phyloP scores from a whole-genome alignment of 306 rosid genomes.

The Vigna hirtella region DNA sequence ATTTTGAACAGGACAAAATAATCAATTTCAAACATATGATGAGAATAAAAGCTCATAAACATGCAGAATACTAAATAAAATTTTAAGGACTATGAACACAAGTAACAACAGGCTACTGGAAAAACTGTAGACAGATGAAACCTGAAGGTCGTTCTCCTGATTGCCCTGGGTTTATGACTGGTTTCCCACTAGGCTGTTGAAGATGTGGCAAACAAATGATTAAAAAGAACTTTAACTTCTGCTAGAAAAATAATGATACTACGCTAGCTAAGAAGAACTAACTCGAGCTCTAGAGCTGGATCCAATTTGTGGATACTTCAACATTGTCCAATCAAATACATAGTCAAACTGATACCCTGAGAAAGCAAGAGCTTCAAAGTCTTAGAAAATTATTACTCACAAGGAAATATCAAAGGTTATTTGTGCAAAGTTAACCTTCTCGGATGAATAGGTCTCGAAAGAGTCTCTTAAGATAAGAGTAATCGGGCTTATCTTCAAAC shows the following conservation, averaged over 20 bases:
- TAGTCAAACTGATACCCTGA: constrained; percentile 98
- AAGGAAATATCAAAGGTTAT: constrained; percentile 19
- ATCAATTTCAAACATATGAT: constrained; percentile 1
- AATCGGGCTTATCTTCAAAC: constrained; percentile 98
- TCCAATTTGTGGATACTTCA: constrained; percentile 95
- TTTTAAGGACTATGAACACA: background rate
- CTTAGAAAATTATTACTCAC: background rate
- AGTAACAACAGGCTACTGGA: constrained; percentile 5
- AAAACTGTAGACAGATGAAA: constrained; percentile 42
- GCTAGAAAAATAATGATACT: constrained; percentile 34
- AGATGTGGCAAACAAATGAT: constrained; percentile 37
- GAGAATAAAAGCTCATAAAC: constrained; percentile 16
- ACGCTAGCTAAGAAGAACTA: constrained; percentile 50
- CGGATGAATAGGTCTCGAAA: constrained; percentile 93
- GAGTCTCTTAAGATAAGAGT: constrained; percentile 93
- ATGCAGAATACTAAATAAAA: constrained; percentile 17
- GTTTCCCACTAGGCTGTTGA: constrained; percentile 77
- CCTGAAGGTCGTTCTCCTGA: constrained; percentile 88
- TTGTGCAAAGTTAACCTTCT: constrained; percentile 69
- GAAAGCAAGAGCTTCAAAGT: constrained; percentile 39
- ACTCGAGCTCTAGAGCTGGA: constrained; percentile 89
- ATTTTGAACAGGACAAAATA: constrained; percentile 14
- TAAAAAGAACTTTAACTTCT: constrained; percentile 37
- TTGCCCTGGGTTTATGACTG: constrained; percentile 68
- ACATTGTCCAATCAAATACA: constrained; percentile 94